These are phyloP conservation scores for Exobasidium rhododendri DNA, from an alignment of 1,284 basidiomycete genomes.

Conservation along the genomic window DNA sequence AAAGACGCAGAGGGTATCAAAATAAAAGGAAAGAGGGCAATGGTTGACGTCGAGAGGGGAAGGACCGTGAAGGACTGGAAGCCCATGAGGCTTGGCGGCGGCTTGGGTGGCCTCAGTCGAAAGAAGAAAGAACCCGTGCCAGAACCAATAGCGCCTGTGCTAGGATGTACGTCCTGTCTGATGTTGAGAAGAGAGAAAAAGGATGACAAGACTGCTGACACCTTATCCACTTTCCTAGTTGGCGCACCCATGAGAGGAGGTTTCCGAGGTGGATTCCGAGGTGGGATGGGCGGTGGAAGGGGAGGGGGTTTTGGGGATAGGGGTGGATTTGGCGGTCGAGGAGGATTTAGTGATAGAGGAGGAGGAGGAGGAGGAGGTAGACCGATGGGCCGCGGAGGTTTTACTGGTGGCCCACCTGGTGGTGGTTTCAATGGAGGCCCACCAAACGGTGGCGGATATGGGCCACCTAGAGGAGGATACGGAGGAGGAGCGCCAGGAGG, in stretches of 20 bases:
- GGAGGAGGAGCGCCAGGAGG: conserved; percentile 7
- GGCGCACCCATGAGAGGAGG: conserved; percentile 4
- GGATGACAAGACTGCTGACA: no score
- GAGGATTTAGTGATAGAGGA: conserved; percentile 51
- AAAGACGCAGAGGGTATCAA: conserved; percentile 98
- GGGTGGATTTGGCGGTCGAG: conserved; percentile 57
- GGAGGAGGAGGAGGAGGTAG: conserved; percentile 42
- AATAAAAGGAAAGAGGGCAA: conserved; percentile 87
- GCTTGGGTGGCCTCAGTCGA: conserved; percentile 78
- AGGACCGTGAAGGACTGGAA: conserved; percentile 98
- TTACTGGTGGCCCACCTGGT: neutral
- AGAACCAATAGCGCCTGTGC: neutral
- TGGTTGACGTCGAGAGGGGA: conserved; percentile 97
- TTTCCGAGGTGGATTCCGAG: conserved; percentile 3
- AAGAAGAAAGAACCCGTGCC: conserved; percentile 38
- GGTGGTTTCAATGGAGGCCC: conserved; percentile 7
- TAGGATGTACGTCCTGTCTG: neutral
- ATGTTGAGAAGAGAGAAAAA: no score
- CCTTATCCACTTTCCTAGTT: neutral
- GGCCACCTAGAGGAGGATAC: neutral
- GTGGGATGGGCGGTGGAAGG: conserved; percentile 18
- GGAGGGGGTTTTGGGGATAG: conserved; percentile 37
- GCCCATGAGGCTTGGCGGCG: conserved; percentile 87
- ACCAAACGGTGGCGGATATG: neutral
- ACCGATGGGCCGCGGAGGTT: conserved; percentile 6